phyloP scores from a whole-genome alignment of 148 eudicot species.

The Fagopyrum esculentum region DNA sequence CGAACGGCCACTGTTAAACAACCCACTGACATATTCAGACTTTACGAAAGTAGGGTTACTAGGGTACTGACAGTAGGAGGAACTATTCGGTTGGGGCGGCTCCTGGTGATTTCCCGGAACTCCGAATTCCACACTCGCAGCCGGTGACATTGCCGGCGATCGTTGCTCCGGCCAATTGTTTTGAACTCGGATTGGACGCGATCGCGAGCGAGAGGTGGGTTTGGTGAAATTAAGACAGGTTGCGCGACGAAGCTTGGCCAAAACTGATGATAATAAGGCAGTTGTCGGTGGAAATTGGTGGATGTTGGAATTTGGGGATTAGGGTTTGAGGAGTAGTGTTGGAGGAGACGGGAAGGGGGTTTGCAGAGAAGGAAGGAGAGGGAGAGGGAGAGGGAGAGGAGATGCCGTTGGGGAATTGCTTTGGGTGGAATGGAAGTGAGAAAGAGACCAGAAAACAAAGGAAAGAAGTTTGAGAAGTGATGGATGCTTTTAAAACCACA shows the following conservation, averaged over 20 bases:
- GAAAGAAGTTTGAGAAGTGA: not conserved
- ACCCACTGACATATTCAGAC: not conserved
- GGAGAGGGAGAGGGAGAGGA: not conserved
- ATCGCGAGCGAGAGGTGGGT: not conserved
- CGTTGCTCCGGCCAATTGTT: not conserved
- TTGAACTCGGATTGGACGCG: constrained; percentile 5
- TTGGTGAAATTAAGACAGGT: not conserved
- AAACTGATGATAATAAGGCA: not conserved
- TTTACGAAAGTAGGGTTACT: constrained; percentile 1
- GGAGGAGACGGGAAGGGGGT: not conserved
- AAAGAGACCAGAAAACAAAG: not conserved
- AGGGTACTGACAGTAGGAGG: constrained; percentile 1
- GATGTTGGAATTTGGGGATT: constrained; percentile 6
- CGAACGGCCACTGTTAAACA: constrained; percentile 22
- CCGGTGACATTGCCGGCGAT: constrained; percentile 12
- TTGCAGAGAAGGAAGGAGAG: not conserved
- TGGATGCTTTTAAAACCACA: not conserved
- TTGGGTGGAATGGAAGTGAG: constrained; percentile 4
- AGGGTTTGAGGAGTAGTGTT: not conserved
- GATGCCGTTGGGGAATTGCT: constrained; percentile 4
- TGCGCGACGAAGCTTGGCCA: not conserved
- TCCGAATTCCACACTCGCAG: constrained; percentile 10
- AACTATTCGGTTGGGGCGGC: not conserved
- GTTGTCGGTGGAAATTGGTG: not conserved
- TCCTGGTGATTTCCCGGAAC: not conserved